A percentile compares a stretch with the other conserved stretches of the same genome.
These are phyloP conservation scores for Lophiotrema nucula DNA, from an alignment of 495 filamentous ascomycete genomes.

Conservation along the genomic window DNA sequence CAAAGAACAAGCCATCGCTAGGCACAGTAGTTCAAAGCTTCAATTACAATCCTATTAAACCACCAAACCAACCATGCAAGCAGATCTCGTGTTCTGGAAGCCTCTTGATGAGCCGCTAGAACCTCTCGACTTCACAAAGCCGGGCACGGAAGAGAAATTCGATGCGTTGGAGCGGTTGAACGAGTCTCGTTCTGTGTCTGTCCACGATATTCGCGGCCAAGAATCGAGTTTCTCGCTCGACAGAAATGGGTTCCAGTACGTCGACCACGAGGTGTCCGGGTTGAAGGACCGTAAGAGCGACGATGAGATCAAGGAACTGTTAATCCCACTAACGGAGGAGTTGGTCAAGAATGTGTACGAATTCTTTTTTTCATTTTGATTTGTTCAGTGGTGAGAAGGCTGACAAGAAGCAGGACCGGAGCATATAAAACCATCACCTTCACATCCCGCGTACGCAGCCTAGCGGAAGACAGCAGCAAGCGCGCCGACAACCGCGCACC, in stretches of 20 bases:
- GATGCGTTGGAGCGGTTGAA: neutral
- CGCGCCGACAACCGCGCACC: constrained; percentile 6
- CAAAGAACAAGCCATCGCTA: no score
- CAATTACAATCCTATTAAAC: no score
- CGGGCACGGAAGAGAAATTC: constrained; percentile 1
- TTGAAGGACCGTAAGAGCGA: neutral
- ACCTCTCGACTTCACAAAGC: constrained; percentile 1
- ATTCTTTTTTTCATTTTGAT: no score
- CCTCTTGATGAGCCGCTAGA: no score
- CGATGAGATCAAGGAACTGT: neutral
- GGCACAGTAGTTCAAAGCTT: no score
- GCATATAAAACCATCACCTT: no score
- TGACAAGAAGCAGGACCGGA: no score
- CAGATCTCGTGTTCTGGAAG: no score
- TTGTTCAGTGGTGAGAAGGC: no score
- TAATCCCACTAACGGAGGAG: constrained; percentile 1
- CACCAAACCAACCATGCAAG: no score
- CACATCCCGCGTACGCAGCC: no score
- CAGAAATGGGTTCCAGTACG: constrained; percentile 5
- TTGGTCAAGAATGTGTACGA: constrained; percentile 4
- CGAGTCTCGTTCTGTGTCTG: neutral
- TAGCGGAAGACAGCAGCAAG: no score
- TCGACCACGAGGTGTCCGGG: neutral
- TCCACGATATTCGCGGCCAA: neutral
- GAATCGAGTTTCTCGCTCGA: neutral